phyloP scores from a whole-genome alignment of 768 basidiomycete species.

The Tephrocybe sp. region DNA sequence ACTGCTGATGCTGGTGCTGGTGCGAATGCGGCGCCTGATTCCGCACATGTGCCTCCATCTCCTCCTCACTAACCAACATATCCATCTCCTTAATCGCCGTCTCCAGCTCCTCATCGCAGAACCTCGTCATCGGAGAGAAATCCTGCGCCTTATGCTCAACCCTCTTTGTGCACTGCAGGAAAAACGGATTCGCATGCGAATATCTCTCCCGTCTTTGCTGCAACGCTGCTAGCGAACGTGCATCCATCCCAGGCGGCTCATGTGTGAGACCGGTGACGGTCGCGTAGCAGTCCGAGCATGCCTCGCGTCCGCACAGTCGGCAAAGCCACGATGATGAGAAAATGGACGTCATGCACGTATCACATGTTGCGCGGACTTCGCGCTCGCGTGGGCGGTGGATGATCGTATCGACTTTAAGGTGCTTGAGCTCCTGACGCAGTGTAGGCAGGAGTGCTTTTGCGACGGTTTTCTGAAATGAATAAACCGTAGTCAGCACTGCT shows the following conservation, averaged over 20 bases:
- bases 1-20: background rate
- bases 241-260: conserved; percentile 44
- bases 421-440: conserved; percentile 60
- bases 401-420: conserved; percentile 53
- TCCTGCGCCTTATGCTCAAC: conserved; percentile 65
- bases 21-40: background rate
- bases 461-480: conserved; percentile 39
- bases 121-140: conserved; percentile 81
- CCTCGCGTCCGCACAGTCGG: conserved; percentile 85
- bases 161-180: conserved; percentile 67
- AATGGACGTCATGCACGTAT: conserved; percentile 92
- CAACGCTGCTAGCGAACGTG: conserved; percentile 45
- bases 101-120: conserved; percentile 60
- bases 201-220: conserved; percentile 57
- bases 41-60: background rate
- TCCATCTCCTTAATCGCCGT: conserved; percentile 71
- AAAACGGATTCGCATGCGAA: conserved; percentile 66
- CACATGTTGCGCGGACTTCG: conserved; percentile 83
- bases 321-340: conserved; percentile 92
- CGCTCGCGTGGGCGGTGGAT: conserved; percentile 75
- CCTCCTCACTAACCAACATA: conserved; percentile 32
- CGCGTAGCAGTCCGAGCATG: conserved; percentile 80
- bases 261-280: conserved; percentile 64
- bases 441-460: conserved; percentile 67
- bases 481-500: too few relatives aligned